Base-by-base conservation (phyloP, 257 asterid genomes). In the Solanum neorickii region DNA sequence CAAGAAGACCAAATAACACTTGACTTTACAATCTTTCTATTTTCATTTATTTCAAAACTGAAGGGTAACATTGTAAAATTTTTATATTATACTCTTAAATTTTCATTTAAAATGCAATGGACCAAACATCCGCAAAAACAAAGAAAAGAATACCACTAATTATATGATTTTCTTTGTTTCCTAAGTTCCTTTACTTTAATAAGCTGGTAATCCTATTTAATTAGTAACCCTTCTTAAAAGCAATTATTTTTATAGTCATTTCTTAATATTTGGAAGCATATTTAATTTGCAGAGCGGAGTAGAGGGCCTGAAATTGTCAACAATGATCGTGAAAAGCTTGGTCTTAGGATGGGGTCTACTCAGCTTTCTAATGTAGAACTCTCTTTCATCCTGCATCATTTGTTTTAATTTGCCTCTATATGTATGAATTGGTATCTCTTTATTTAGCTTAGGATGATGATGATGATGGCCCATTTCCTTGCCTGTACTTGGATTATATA, bases 211-310 rank as follows among this genome's bases (percentile, higher is more conserved):
- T 42, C 83, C 37, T n/a, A 76, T n/a, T 77, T 77, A n/a, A 42
- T 77, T n/a, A 42, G 62, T n/a, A 77, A 42, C 39, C 29, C 62
- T 77, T 25, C 4, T 42, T 42, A 42, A 13, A 46, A 77, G 12
- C 12, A 77, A 77, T 77, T 77, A 77, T 44, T 46, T 20, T 15
- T 16, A 14, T 77, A 25, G 84, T 77, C 84, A 77, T 25, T 25
- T 47, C 3, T 15, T 47, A 10, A 80, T 78, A 78, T 80, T 77
- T 27, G 84, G 85, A 80, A 46, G 85, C 68, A 80, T 80, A 27
- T 80, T 47, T 80, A 5, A 80, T 80, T 46, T 62, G 60, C 87
- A 84, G 87, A 84, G 87, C 2, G 87, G 87, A 84, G 87, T 12
- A 5, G 87, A 84, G 21, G 60, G 78, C 65, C 56, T 66, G 25